A percentile compares a stretch with the other conserved stretches of the same genome.
phyloP scores from a whole-genome alignment of 2,329 filamentous ascomycete species.

The Davidsoniella eucalypti region DNA sequence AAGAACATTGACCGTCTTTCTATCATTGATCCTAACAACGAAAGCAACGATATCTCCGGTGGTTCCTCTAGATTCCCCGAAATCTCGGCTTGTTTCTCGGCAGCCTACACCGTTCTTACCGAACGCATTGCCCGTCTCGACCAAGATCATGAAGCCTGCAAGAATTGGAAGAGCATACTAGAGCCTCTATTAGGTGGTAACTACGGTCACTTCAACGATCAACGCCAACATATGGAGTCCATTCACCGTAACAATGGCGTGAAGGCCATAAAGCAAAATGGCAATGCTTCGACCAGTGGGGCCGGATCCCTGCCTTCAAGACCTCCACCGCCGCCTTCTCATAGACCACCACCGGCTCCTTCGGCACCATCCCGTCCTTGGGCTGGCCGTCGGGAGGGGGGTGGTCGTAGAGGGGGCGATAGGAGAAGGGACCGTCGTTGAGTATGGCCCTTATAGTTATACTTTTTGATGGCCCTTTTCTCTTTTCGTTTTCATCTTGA shows the following conservation, averaged over 20 bases:
- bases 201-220: constrained; percentile 13
- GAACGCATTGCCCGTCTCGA: constrained; percentile 39
- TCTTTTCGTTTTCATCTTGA: neutral
- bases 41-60: constrained; percentile 75
- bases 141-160: constrained; percentile 13
- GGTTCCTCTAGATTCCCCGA: constrained; percentile 55
- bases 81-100: constrained; percentile 53
- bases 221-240: constrained; percentile 9
- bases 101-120: constrained; percentile 42
- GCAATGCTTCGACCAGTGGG: neutral
- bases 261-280: neutral
- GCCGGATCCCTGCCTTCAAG: constrained; percentile 6
- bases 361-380: neutral
- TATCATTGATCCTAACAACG: constrained; percentile 83
- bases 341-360: constrained; percentile 9
- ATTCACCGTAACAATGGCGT: constrained; percentile 4
- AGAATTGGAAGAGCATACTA: constrained; percentile 12
- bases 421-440: constrained; percentile 9
- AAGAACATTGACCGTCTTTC: constrained; percentile 53
- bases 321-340: constrained; percentile 2
- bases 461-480: neutral
- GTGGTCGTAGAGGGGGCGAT: constrained; percentile 7
- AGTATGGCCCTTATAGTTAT: neutral
- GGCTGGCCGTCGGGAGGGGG: neutral
- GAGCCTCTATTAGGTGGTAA: constrained; percentile 13